Evolutionary conservation across 1,284 basidiomycete genomes (phyloP).

Genomic region (Peniophora sp.): DNA sequence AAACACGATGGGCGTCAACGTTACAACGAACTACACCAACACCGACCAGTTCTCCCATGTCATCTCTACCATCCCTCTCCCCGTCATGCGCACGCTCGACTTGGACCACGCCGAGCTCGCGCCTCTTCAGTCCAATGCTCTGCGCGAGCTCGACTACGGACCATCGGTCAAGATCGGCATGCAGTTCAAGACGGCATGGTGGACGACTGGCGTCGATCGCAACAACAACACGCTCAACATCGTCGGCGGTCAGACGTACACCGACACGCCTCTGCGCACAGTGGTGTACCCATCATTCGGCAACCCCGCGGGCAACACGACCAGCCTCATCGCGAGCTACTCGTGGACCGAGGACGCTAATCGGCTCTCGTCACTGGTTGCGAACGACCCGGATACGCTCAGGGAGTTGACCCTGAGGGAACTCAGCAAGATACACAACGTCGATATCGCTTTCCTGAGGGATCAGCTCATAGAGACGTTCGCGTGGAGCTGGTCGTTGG

Average conservation of each 20-base stretch:
- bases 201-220: slow-evolving; percentile 8
- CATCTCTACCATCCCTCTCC: too few species aligned
- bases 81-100: slow-evolving; percentile 16
- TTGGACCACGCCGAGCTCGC: slow-evolving; percentile 10
- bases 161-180: slow-evolving; percentile 23
- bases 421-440: slow-evolving; percentile 15
- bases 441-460: slow-evolving; percentile 1
- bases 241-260: slow-evolving; percentile 8
- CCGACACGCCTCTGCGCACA: slow-evolving; percentile 15
- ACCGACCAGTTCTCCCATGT: too few species aligned
- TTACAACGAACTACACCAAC: too few species aligned
- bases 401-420: slow-evolving; percentile 12
- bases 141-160: slow-evolving; percentile 22
- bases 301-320: slow-evolving; percentile 3
- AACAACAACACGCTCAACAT: neutral
- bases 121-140: slow-evolving; percentile 15
- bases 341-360: slow-evolving; percentile 16
- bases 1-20: too few species aligned
- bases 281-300: slow-evolving; percentile 21
- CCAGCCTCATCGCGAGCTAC: slow-evolving; percentile 16
- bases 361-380: slow-evolving; percentile 12
- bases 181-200: slow-evolving; percentile 21
- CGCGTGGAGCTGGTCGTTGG: slow-evolving; percentile 12
- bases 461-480: slow-evolving; percentile 8
- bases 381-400: slow-evolving; percentile 8